Conservation (phyloP, 129 eudicot genomes). For the Arctium lappa region DNA sequence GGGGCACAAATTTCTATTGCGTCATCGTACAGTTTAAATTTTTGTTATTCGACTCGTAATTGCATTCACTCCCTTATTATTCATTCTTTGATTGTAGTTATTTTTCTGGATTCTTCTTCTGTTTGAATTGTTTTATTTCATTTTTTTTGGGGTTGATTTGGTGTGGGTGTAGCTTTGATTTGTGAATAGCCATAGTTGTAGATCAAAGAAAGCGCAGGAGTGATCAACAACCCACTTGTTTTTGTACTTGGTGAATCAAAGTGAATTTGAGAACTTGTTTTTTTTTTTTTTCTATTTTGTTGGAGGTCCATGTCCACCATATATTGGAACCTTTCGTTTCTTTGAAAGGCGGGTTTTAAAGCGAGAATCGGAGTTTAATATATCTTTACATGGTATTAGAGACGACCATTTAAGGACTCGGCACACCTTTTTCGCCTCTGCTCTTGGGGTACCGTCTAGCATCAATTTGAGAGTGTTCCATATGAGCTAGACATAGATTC, state of each 20-base stretch:
- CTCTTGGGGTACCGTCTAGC: no score
- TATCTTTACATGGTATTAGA: neutral
- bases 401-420: neutral
- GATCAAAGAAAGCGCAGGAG: neutral
- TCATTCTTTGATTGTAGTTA: slow-evolving; percentile 34
- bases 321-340: no score
- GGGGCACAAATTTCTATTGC: slow-evolving; percentile 30
- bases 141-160: neutral
- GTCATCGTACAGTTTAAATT: slow-evolving; percentile 11
- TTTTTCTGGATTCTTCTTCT: slow-evolving; percentile 13
- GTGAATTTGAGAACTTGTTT: neutral
- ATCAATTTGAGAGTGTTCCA: no score
- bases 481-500: no score
- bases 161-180: neutral
- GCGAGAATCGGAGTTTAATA: neutral
- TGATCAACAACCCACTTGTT: neutral
- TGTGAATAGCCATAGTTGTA: slow-evolving; percentile 17
- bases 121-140: neutral
- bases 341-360: no score
- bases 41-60: slow-evolving; percentile 6
- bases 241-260: neutral
- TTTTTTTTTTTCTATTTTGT: no score
- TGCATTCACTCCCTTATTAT: slow-evolving; percentile 25
- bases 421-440: neutral
- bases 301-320: no score